Base-by-base conservation (phyloP, 2,329 filamentous ascomycete species). In the Arthrinium phaeospermum region DNA sequence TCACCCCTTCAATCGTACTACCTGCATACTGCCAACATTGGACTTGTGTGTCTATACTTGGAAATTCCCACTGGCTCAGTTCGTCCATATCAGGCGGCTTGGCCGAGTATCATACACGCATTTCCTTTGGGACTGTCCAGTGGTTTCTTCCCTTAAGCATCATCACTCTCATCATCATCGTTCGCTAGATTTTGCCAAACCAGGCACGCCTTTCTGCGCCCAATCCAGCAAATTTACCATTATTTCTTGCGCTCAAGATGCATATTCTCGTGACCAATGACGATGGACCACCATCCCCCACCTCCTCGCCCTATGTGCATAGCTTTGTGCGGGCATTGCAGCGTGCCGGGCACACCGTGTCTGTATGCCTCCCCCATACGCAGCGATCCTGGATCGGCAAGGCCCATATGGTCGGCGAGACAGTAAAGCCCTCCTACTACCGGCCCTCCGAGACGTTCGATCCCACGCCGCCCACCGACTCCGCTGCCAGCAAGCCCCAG, bases 321-420 rank as follows among this genome's bases (percentile, higher is more conserved):
- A 91, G 90, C 74, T 88, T 96, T 72, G 88, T 95, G 61, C 86
- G 90, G 73, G 88, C 89, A 70, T 91, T 96, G 69, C 91, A 94
- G 81, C 83, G 86, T 72, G 91, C 92, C 45, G 95, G 95, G 10
- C 96, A 98, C 83, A 88, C 86, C n/a, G 94, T 98, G 73, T 97
- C 94, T 10, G 95, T 99, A 69, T 93, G 96, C 75, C 90, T 99
- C 19, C 96, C 96, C 1, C 91, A 98, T 81, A 92, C 92, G 8
- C 96, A 99, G 84, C 91, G 96, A 74, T 98, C 95, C 72, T 99
- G 96, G 96, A 98, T 99, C 79, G 95, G 95, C 78, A 99, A 99
- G 86, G 96, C 96, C 3, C 96, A 98, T 83, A 93, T 98, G 79
- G 95, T 98, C 78, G 95, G 95, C 72, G 92, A 96, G 81, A 93